These are phyloP conservation scores for Eutypa lata DNA, from an alignment of 2,329 filamentous ascomycete genomes.

Conservation along the genomic window DNA sequence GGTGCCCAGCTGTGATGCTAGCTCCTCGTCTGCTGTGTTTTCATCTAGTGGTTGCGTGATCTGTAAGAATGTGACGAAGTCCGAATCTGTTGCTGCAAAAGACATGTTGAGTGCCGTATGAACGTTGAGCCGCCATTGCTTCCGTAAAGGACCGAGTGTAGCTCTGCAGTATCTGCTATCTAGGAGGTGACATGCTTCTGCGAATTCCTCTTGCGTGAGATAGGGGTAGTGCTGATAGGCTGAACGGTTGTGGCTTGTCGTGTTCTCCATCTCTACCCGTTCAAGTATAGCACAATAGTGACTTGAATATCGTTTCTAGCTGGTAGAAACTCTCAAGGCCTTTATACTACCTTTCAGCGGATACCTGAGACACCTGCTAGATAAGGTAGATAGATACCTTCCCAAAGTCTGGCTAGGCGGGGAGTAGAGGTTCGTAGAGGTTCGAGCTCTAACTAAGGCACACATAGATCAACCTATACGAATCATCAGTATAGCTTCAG, in stretches of 20 bases:
- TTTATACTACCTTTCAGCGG: no score
- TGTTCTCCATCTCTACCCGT: not conserved
- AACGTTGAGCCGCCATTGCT: conserved; percentile 52
- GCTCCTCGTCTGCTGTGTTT: conserved; percentile 37
- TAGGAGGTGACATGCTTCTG: conserved; percentile 60
- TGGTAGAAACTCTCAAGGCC: no score
- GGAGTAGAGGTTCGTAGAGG: no score
- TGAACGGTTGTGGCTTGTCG: conserved; percentile 20
- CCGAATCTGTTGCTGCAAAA: conserved; percentile 36
- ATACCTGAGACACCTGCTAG: no score
- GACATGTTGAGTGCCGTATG: conserved; percentile 48
- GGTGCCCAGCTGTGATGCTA: conserved; percentile 43
- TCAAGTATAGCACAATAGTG: not conserved
- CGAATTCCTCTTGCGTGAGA: conserved; percentile 60
- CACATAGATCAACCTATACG: no score
- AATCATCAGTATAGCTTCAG: no score
- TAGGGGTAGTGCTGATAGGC: conserved; percentile 57
- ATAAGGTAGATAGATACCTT: no score
- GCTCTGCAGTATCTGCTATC: conserved; percentile 58
- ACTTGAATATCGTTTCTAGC: no score
- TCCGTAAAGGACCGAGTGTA: conserved; percentile 52
- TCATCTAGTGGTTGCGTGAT: conserved; percentile 51
- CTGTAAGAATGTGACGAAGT: conserved; percentile 52
- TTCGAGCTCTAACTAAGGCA: no score
- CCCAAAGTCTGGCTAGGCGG: no score